These are phyloP conservation scores for Nicotiana tomentosiformis DNA, from an alignment of 257 asterid species.

Conservation along the genomic window DNA sequence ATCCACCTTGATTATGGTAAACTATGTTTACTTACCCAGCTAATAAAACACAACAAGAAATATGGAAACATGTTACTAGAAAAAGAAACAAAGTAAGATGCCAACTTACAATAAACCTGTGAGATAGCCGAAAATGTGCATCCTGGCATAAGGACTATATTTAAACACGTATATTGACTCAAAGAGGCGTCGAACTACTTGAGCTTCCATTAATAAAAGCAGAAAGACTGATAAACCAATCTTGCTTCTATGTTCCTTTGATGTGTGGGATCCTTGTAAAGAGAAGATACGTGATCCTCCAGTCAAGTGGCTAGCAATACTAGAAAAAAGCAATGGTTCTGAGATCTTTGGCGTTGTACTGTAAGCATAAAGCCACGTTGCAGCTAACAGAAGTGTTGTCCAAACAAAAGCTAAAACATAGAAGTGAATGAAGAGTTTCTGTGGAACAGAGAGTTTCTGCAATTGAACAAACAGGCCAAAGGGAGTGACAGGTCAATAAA, in stretches of 20 bases:
- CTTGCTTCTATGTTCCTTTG: slow-evolving; percentile 31
- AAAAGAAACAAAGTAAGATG: not conserved
- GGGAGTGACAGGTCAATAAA: not conserved
- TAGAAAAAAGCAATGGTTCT: slow-evolving; percentile 39
- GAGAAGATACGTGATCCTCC: slow-evolving; percentile 54
- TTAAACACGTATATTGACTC: slow-evolving; percentile 79
- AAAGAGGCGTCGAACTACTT: slow-evolving; percentile 66
- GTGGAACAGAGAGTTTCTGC: slow-evolving; percentile 81
- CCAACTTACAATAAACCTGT: slow-evolving; percentile 65
- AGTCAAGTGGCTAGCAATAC: slow-evolving; percentile 56
- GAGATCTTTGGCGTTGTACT: slow-evolving; percentile 35
- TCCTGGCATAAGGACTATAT: slow-evolving; percentile 76
- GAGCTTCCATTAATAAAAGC: slow-evolving; percentile 80
- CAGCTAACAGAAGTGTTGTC: slow-evolving; percentile 59
- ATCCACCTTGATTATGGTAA: not conserved
- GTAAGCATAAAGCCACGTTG: slow-evolving; percentile 68
- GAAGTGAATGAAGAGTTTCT: slow-evolving; percentile 76
- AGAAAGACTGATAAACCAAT: slow-evolving; percentile 66
- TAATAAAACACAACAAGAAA: not conserved
- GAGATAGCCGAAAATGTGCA: slow-evolving; percentile 76
- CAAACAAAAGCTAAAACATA: slow-evolving; percentile 60
- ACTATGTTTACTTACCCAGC: not conserved
- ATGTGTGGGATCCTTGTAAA: slow-evolving; percentile 25
- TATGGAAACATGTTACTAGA: not conserved
- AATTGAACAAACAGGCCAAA: not conserved